These are phyloP conservation scores for Nitzschia inconspicua DNA, from an alignment of 108 stramenopile genomes.

Conservation along the genomic window DNA sequence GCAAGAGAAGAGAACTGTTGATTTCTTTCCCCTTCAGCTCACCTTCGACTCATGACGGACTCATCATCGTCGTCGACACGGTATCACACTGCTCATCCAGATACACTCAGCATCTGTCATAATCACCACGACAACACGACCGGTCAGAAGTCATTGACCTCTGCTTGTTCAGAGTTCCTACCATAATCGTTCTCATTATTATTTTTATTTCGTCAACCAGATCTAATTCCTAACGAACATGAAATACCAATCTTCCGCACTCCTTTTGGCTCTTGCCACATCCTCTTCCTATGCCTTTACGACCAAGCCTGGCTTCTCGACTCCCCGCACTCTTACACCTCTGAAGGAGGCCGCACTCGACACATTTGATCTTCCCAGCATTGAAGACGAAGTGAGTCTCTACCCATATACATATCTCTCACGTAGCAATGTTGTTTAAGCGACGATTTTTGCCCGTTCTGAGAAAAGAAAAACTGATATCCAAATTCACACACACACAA, in stretches of 20 bases:
- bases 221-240: background rate
- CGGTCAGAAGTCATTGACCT: too few species aligned
- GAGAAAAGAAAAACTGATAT: background rate
- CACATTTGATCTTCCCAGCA: slow-evolving; percentile 16
- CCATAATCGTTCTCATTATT: too few species aligned
- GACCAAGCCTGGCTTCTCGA: background rate
- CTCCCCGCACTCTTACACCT: background rate
- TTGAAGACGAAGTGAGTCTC: slow-evolving; percentile 27
- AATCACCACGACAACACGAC: too few species aligned
- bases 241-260: slow-evolving; percentile 17
- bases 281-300: slow-evolving; percentile 12
- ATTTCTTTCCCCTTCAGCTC: too few species aligned
- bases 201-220: background rate
- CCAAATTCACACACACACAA: background rate
- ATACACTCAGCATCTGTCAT: too few species aligned
- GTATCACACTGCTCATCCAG: too few species aligned
- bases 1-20: too few species aligned
- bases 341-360: background rate
- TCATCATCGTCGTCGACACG: too few species aligned
- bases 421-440: background rate
- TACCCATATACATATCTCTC: too few species aligned
- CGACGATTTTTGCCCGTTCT: background rate
- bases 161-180: too few species aligned
- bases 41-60: too few species aligned
- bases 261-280: slow-evolving; percentile 6